Evolutionary conservation across 2,329 filamentous ascomycete genomes (phyloP).

Genomic region (Ophiostoma sp.): DNA sequence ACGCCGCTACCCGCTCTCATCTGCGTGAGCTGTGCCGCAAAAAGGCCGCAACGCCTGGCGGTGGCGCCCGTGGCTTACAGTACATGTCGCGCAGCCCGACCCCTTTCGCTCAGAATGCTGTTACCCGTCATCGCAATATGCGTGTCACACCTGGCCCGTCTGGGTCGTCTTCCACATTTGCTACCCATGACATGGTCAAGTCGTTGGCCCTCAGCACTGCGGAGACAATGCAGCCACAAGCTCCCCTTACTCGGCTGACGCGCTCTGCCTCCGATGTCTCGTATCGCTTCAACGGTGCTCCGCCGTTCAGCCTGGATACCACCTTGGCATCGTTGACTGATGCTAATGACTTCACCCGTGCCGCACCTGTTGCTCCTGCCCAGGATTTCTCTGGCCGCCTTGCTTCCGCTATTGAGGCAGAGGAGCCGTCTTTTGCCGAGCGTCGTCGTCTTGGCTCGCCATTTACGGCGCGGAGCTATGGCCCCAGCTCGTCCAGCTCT

Average conservation of each 20-base stretch:
- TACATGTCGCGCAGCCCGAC: slow-evolving; percentile 57
- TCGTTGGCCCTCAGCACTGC: slow-evolving; percentile 64
- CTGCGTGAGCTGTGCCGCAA: slow-evolving; percentile 63
- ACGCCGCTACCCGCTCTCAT: slow-evolving; percentile 61
- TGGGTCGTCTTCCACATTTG: slow-evolving; percentile 53
- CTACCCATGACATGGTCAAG: slow-evolving; percentile 61
- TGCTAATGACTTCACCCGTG: not conserved
- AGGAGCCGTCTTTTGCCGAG: slow-evolving; percentile 37
- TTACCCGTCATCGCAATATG: slow-evolving; percentile 52
- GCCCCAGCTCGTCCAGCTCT: slow-evolving; percentile 58
- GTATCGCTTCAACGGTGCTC: not conserved
- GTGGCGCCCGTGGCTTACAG: slow-evolving; percentile 44
- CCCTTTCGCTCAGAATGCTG: slow-evolving; percentile 51
- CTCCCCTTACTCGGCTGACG: slow-evolving; percentile 62
- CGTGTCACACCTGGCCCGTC: slow-evolving; percentile 41
- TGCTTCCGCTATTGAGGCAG: slow-evolving; percentile 24
- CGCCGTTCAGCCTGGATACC: not conserved
- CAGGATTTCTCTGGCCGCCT: slow-evolving; percentile 21
- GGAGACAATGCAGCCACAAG: slow-evolving; percentile 63
- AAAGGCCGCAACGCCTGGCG: slow-evolving; percentile 48
- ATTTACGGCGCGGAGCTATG: slow-evolving; percentile 60
- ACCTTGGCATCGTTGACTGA: not conserved
- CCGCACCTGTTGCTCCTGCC: not conserved
- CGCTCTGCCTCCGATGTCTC: slow-evolving; percentile 36
- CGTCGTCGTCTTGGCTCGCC: slow-evolving; percentile 53